Base-by-base conservation (phyloP, 495 filamentous ascomycete species). In the Astrothelium subdiscretum region DNA sequence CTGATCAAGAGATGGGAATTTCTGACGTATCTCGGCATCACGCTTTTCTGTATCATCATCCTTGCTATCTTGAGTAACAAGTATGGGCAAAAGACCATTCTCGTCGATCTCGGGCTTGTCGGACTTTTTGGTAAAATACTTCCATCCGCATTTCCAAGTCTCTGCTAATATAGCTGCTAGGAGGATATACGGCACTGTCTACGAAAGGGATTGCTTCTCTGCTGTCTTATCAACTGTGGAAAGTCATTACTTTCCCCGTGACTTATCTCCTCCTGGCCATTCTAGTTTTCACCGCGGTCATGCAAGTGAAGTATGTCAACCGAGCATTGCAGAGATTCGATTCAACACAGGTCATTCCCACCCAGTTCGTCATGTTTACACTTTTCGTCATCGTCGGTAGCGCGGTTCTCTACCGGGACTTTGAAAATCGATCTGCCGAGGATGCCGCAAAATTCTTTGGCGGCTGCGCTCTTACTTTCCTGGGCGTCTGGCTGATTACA, bases 201-300 rank as follows among this genome's bases (percentile, higher is more conserved):
- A 98, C 94, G 38, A 98, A 97, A 72, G 94, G 94, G 62, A 89
- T 98, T 20, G 92, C 94, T 3, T 97, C 94, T 0, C 84, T 98
- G 71, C 81, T 98, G 44, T 95, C 92, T 2, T 90, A 88, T 29
- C 94, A 87, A 1, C 80, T 96, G 22, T 90, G 91, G 79, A 85
- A 86, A 61, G 87, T 87, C 8, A 85, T 97, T 61, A 88, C 92
- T 6, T 97, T 91, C 42, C 92, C 91, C 4, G 85, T 98, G 65
- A 91, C 91, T 32, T 98, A 97, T 69, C 82, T 87, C 1, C 81
- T 97, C 13, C 74, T 88, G 1, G 80, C 86, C 48, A 74, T 97
- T 48, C 81, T 98, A 18, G 76, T 92, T 6, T 83, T 74, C 31
- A 96, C 92, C 8, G 94, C 94, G 22, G 75, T 97, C 60, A 88